These are phyloP conservation scores for Volutella citrinella DNA, from an alignment of 2,329 filamentous ascomycete genomes.

Conservation along the genomic window DNA sequence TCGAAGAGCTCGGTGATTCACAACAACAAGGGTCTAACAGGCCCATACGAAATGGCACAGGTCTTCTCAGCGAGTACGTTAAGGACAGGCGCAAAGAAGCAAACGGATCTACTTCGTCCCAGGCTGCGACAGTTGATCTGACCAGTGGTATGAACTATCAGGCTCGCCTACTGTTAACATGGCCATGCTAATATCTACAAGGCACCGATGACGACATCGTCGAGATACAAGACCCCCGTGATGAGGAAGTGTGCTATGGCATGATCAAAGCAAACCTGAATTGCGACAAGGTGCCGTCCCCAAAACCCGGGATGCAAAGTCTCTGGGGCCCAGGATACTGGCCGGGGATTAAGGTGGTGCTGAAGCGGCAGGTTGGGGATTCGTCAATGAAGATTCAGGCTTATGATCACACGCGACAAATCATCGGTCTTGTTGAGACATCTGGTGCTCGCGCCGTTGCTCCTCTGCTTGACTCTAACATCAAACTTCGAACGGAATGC, in stretches of 20 bases:
- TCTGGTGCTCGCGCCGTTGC: constrained; percentile 65
- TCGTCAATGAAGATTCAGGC: constrained; percentile 63
- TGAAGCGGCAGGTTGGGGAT: constrained; percentile 58
- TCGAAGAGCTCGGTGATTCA: constrained; percentile 44
- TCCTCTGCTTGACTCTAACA: constrained; percentile 67
- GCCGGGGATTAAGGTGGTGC: constrained; percentile 71
- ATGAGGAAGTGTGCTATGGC: constrained; percentile 78
- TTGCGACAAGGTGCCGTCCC: constrained; percentile 65
- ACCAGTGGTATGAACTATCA: constrained; percentile 44
- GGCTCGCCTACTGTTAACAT: constrained; percentile 12
- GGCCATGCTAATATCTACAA: constrained; percentile 14
- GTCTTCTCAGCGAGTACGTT: constrained; percentile 64
- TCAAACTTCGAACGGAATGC: constrained; percentile 67
- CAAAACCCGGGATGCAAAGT: constrained; percentile 60
- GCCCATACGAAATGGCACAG: constrained; percentile 41
- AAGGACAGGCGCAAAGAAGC: constrained; percentile 54
- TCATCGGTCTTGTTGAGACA: constrained; percentile 74
- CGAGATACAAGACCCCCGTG: constrained; percentile 56
- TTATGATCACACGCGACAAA: constrained; percentile 65
- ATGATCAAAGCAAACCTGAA: constrained; percentile 68
- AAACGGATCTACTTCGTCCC: constrained; percentile 21
- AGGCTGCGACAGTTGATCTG: constrained; percentile 53
- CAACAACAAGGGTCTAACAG: constrained; percentile 32
- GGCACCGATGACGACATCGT: constrained; percentile 55
- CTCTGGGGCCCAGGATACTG: constrained; percentile 60